These are phyloP conservation scores for Tetrahymena elliotti DNA, from an alignment of 73 alveolate genomes.

Conservation along the genomic window DNA sequence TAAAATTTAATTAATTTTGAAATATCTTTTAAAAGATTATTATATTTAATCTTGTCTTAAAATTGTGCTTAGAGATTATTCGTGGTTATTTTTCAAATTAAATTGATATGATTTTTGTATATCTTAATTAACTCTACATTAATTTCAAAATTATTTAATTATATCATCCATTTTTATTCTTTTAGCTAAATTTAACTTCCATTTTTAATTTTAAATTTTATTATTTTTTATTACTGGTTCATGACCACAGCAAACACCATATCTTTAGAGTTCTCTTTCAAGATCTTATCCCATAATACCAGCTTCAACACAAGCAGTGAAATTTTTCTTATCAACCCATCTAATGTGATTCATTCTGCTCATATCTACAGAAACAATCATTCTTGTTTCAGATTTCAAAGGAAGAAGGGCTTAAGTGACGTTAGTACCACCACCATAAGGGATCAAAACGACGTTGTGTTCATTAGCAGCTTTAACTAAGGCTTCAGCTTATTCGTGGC, in stretches of 20 bases:
- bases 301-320: constrained; percentile 86
- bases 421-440: constrained; percentile 94
- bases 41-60: not conserved
- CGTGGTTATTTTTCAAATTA: not conserved
- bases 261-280: constrained; percentile 72
- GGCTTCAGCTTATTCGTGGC: constrained; percentile 58
- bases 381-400: constrained; percentile 59
- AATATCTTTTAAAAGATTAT: too few relatives aligned
- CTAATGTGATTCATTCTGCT: constrained; percentile 64
- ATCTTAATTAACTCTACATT: not conserved
- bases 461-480: constrained; percentile 54
- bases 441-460: constrained; percentile 63
- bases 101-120: too few relatives aligned
- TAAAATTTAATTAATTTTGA: too few relatives aligned
- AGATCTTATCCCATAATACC: constrained; percentile 84
- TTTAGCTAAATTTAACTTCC: not conserved
- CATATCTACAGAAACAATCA: constrained; percentile 78
- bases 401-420: constrained; percentile 84
- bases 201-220: not conserved
- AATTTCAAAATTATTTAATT: not conserved
- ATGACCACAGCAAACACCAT: constrained; percentile 84
- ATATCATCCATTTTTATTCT: too few relatives aligned
- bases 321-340: constrained; percentile 71
- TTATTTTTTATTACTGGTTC: constrained; percentile 49
- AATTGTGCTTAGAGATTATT: not conserved